Evolutionary conservation across 352 stramenopile genomes (phyloP), one percentile per base, ranked within the genome.

Genomic region (Pythium grandisporangium): DNA sequence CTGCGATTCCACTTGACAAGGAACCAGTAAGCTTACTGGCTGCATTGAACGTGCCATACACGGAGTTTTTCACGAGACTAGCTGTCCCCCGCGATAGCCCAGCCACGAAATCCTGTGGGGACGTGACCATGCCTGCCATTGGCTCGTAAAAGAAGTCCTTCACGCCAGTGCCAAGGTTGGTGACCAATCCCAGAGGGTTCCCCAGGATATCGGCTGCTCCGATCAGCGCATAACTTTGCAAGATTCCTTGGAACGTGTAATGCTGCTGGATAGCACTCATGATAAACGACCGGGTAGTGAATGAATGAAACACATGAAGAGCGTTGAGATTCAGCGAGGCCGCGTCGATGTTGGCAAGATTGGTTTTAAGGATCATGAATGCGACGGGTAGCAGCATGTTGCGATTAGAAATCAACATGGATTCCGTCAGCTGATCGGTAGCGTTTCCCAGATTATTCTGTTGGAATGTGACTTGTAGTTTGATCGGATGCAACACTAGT

Each of bases 111-210:
- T 92, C 82, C 27, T 89, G 76, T 11, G 81, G 80, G 2, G 77
- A 90, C 20, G 83, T 82, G 17, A 94, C 82, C 42, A 95, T 72
- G 0, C 84, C 89, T 5, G 93, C 82, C 22, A 78, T 64, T 0
- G 86, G 84, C 39, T 96, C 82, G 45, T 95, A 96, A 54, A 96
- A 96, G 27, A 96, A 92, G 22, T 95, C 86, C 22, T 90, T 92
- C 0, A 96, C 74, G 1, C 86, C 86, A 0, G 72, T 78, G 12
- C 84, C 86, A 3, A 96, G 51, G 39, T 95, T 95, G 12, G 66
- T 86, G 14, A 96, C 73, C 5, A 96, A 61, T 0, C 85, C 84
- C 2, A 96, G 67, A n/a, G 86, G 86, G 30, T 96, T 96, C 5
- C 86, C 86, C 1, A 96, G 58, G 30, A 96, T 80, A 46, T 96